Percentiles rank a stretch among this genome's conserved stretches.
These are phyloP conservation scores for Sporothrix brasiliensis DNA, from an alignment of 2,329 filamentous ascomycete species.

Conservation along the genomic window DNA sequence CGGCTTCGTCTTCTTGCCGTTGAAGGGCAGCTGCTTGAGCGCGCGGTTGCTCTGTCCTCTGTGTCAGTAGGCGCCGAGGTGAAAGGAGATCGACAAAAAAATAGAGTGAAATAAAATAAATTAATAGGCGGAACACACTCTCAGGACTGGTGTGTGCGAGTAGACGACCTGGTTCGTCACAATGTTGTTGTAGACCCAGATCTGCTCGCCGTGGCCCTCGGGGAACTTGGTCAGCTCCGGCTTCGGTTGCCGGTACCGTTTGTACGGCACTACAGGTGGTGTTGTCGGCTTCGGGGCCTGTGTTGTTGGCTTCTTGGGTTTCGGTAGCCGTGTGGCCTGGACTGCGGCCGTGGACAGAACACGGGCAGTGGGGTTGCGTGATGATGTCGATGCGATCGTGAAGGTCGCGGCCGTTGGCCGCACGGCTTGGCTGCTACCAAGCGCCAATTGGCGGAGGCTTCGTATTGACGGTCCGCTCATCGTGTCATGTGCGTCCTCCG, in stretches of 20 bases:
- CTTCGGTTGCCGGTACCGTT: constrained; percentile 38
- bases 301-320: constrained; percentile 1
- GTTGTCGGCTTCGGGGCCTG: not conserved
- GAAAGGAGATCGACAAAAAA: not conserved
- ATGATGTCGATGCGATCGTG: constrained; percentile 2
- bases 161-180: constrained; percentile 57
- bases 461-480: constrained; percentile 35
- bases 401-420: constrained; percentile 19
- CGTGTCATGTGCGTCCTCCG: constrained; percentile 7
- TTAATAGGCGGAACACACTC: constrained; percentile 45
- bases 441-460: constrained; percentile 45
- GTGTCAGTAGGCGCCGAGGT: not conserved
- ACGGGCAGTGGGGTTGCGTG: not conserved
- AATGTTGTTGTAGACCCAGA: constrained; percentile 60
- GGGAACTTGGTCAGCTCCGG: constrained; percentile 39
- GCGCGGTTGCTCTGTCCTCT: constrained; percentile 39
- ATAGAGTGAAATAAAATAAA: not conserved
- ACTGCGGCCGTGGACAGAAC: constrained; percentile 17
- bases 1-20: constrained; percentile 68
- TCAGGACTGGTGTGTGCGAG: constrained; percentile 51
- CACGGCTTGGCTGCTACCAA: constrained; percentile 40
- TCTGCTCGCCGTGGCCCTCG: constrained; percentile 58
- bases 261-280: constrained; percentile 19
- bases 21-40: constrained; percentile 56
- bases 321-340: constrained; percentile 19